Conservation (phyloP, 1,284 basidiomycete genomes). For the Crepidotus sp. region DNA sequence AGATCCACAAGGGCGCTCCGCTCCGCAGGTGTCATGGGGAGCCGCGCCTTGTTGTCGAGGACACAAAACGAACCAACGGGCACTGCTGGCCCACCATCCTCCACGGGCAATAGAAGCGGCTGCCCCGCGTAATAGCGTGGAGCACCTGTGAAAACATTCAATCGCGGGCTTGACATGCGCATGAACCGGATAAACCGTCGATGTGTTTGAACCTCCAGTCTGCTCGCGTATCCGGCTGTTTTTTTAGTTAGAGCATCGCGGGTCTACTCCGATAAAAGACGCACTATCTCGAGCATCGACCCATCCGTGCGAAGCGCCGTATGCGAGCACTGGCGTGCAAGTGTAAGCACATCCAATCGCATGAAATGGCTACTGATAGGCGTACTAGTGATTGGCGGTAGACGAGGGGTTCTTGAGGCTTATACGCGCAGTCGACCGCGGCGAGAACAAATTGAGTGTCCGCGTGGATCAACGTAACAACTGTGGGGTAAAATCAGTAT, state of each 20-base stretch:
- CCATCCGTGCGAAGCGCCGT: constrained; percentile 9
- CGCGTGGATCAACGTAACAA: constrained; percentile 3
- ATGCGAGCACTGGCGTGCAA: constrained; percentile 5
- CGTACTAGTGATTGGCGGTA: constrained; percentile 7
- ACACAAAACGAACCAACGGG: constrained; percentile 9
- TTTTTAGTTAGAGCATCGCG: neutral
- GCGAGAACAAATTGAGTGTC: constrained; percentile 6
- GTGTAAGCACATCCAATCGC: no score
- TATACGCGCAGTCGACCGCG: neutral
- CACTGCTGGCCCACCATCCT: constrained; percentile 5
- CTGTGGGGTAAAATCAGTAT: neutral
- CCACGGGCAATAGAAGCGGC: constrained; percentile 2
- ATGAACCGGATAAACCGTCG: neutral
- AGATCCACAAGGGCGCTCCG: constrained; percentile 4
- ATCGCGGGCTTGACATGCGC: no score
- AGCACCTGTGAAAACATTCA: neutral
- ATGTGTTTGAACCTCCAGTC: constrained; percentile 10
- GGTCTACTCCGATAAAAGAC: neutral
- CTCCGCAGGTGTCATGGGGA: constrained; percentile 2
- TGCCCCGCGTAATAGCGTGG: constrained; percentile 7
- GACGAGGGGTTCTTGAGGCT: neutral
- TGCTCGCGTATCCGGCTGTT: constrained; percentile 2
- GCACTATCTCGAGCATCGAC: constrained; percentile 9
- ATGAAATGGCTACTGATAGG: neutral
- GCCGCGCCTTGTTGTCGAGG: neutral